A percentile compares a stretch with the other conserved stretches of the same genome.
phyloP scores from a whole-genome alignment of 805 yeast genomes.

The Blastobotrys muscicola region DNA sequence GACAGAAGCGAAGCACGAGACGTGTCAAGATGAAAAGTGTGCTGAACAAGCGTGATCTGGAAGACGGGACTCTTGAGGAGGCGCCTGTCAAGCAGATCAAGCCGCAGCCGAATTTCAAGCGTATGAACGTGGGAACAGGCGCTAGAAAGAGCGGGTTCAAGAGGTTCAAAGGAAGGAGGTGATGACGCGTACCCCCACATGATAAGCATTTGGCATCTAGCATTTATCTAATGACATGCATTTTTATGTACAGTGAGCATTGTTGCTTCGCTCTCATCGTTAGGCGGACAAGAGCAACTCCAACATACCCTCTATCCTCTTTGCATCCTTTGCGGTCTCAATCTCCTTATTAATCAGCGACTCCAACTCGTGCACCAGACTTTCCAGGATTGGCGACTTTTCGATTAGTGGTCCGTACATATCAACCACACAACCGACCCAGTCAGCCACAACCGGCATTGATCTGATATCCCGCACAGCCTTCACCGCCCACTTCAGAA shows the following conservation, averaged over 20 bases:
- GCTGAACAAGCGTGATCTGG: conserved; percentile 18
- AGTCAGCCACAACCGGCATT: conserved; percentile 54
- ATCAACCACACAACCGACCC: conserved; percentile 56
- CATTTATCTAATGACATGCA: not conserved
- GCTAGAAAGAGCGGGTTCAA: conserved; percentile 11
- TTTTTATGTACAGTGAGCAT: not conserved
- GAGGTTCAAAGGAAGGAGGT: conserved; percentile 5
- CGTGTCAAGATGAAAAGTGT: conserved; percentile 18
- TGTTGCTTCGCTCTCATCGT: not conserved
- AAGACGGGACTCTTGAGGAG: conserved; percentile 13
- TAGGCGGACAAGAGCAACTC: conserved; percentile 52
- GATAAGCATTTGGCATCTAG: not conserved
- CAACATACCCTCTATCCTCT: conserved; percentile 86
- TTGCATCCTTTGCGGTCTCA: conserved; percentile 75
- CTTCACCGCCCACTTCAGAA: conserved; percentile 73
- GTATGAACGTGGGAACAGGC: conserved; percentile 11
- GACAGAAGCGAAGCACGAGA: conserved; percentile 28
- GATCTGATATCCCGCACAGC: conserved; percentile 72
- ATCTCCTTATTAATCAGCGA: conserved; percentile 56
- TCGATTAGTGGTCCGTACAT: conserved; percentile 70
- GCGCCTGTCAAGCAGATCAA: conserved; percentile 7
- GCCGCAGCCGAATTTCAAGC: conserved; percentile 14
- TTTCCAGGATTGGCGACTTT: conserved; percentile 67
- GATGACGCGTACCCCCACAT: not conserved
- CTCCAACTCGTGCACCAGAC: conserved; percentile 50